These are phyloP conservation scores for Syzygium jambos DNA, from an alignment of 345 rosid species.

Conservation along the genomic window DNA sequence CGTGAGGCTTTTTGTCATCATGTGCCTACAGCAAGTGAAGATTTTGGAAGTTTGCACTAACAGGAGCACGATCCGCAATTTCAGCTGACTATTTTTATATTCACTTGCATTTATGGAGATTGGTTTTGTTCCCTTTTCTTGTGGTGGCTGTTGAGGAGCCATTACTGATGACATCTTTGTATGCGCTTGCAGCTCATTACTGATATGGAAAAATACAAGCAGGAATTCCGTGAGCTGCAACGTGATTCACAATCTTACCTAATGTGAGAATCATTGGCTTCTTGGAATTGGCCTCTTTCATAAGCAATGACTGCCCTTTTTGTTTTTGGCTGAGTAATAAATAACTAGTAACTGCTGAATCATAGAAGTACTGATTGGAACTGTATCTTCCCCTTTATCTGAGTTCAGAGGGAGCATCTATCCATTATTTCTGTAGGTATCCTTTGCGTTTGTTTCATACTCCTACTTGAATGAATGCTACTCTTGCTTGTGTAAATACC, in stretches of 20 bases:
- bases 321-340: background rate
- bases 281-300: background rate
- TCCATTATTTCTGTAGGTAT: background rate
- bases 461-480: background rate
- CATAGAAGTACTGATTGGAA: background rate
- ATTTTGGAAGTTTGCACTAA: background rate
- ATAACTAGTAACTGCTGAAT: background rate
- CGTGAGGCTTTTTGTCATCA: background rate
- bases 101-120: background rate
- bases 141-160: background rate
- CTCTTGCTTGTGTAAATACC: background rate
- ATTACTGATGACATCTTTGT: background rate
- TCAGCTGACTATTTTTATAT: background rate
- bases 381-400: background rate
- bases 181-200: slow-evolving; percentile 46
- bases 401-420: background rate
- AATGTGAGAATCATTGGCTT: slow-evolving; percentile 25
- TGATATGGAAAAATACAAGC: slow-evolving; percentile 81
- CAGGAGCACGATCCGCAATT: background rate
- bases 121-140: background rate
- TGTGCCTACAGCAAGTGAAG: background rate
- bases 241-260: slow-evolving; percentile 38
- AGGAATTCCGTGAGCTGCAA: slow-evolving; percentile 41
- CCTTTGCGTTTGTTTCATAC: background rate
- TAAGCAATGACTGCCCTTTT: background rate